Evolutionary conservation across 2,329 filamentous ascomycete species (phyloP).

Genomic region (Diplodia sapinea): DNA sequence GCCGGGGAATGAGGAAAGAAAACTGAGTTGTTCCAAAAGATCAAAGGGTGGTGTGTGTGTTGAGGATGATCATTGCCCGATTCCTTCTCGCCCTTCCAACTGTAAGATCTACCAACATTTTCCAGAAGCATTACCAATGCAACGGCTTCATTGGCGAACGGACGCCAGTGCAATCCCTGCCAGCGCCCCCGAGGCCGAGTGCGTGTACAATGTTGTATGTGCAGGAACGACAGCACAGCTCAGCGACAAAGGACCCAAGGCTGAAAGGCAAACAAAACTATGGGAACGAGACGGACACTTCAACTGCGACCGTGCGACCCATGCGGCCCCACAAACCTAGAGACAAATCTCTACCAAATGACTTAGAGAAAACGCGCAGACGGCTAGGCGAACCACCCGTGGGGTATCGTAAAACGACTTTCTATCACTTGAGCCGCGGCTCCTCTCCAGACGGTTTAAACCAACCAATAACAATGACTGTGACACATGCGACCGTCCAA

Average conservation of each 20-base stretch:
- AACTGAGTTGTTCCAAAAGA: neutral
- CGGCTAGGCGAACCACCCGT: slow-evolving; percentile 5
- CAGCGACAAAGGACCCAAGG: neutral
- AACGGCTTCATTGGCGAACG: neutral
- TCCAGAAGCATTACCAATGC: slow-evolving; percentile 7
- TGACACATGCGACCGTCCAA: slow-evolving; percentile 8
- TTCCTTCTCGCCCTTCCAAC: neutral
- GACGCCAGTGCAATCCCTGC: neutral
- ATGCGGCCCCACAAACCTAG: neutral
- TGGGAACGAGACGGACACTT: neutral
- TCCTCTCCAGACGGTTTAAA: slow-evolving; percentile 1
- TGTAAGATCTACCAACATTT: slow-evolving; percentile 2
- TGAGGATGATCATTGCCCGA: neutral
- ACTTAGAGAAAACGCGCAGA: slow-evolving; percentile 12
- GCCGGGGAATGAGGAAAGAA: neutral
- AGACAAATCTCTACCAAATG: neutral
- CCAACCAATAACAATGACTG: neutral
- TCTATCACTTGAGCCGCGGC: slow-evolving; percentile 12
- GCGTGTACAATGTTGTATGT: neutral
- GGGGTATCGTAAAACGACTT: slow-evolving; percentile 22
- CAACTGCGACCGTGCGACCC: neutral
- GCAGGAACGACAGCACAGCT: neutral
- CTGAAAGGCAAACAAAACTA: neutral
- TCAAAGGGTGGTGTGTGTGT: slow-evolving; percentile 1
- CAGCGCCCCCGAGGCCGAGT: no score